phyloP scores from a whole-genome alignment of 768 basidiomycete species.

The Mycena vulgaris region DNA sequence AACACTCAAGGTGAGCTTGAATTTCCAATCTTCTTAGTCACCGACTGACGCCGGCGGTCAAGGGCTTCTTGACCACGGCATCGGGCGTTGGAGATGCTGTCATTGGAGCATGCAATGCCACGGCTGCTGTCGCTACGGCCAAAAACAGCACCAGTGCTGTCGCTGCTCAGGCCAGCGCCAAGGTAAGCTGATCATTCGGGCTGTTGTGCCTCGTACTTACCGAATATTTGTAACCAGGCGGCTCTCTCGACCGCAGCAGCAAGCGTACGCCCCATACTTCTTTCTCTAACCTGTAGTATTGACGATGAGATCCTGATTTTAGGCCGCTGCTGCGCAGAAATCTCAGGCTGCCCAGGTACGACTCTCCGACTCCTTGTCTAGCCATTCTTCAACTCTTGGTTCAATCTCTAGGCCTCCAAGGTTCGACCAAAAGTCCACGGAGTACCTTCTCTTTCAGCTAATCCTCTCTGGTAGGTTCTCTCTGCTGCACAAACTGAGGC shows the following conservation, averaged over 20 bases:
- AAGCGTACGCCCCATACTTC: not conserved
- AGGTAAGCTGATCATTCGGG: not conserved
- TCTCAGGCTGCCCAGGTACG: conserved; percentile 16
- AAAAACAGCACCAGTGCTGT: not conserved
- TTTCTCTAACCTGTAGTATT: not conserved
- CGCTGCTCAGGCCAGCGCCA: conserved; percentile 25
- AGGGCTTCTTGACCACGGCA: conserved; percentile 28
- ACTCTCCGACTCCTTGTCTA: not conserved
- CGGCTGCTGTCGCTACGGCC: conserved; percentile 1
- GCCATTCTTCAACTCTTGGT: not conserved
- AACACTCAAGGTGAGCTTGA: conserved; percentile 19
- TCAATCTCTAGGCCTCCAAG: conserved; percentile 12
- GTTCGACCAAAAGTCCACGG: not conserved
- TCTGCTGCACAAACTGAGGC: conserved; percentile 26
- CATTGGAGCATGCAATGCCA: conserved; percentile 28
- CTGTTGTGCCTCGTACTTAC: not conserved
- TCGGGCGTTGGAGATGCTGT: conserved; percentile 24
- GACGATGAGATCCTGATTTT: not conserved
- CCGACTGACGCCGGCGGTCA: not conserved
- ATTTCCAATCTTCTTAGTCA: too few relatives aligned
- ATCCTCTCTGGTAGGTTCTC: not conserved
- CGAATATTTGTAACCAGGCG: not conserved
- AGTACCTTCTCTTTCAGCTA: not conserved
- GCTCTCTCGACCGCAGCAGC: conserved; percentile 27
- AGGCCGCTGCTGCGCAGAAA: conserved; percentile 30